phyloP scores from a whole-genome alignment of 2,329 filamentous ascomycete genomes.

The Fusarium decemcellulare region DNA sequence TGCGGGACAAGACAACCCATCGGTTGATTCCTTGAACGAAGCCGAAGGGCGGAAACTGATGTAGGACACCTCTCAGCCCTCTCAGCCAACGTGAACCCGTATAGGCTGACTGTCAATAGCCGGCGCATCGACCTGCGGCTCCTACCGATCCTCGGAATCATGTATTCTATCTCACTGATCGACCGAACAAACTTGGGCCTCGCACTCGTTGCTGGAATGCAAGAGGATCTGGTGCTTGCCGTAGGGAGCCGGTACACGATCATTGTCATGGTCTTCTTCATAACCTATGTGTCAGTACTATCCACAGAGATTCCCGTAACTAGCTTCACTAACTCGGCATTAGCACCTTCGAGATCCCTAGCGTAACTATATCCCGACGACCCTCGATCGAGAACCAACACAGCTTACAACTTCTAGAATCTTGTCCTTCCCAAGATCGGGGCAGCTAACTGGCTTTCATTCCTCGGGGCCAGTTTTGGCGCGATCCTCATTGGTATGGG shows the following conservation, averaged over 20 bases:
- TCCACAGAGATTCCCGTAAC: background rate
- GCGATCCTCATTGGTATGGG: slow-evolving; percentile 19
- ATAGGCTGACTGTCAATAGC: too few relatives aligned
- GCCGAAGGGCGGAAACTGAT: too few relatives aligned
- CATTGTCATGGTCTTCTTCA: slow-evolving; percentile 37
- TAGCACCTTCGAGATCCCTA: background rate
- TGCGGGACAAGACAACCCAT: too few relatives aligned
- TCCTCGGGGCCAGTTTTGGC: slow-evolving; percentile 12
- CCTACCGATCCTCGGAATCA: slow-evolving; percentile 26
- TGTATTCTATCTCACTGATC: slow-evolving; percentile 35
- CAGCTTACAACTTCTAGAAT: slow-evolving; percentile 4
- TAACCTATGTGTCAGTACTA: background rate
- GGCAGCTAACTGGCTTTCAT: slow-evolving; percentile 16
- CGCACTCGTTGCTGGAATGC: slow-evolving; percentile 36
- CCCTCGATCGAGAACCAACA: background rate
- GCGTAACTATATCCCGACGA: background rate
- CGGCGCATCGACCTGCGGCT: slow-evolving; percentile 30
- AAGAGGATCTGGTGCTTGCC: slow-evolving; percentile 25
- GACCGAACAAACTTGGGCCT: slow-evolving; percentile 35
- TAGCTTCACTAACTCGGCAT: background rate
- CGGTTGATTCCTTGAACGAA: too few relatives aligned
- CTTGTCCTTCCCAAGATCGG: slow-evolving; percentile 13
- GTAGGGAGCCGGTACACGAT: slow-evolving; percentile 19
- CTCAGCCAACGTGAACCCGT: too few relatives aligned
- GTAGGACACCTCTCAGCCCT: too few relatives aligned